Conservation (phyloP, 1,284 basidiomycete species). For the Fomitopsis pinicola region DNA sequence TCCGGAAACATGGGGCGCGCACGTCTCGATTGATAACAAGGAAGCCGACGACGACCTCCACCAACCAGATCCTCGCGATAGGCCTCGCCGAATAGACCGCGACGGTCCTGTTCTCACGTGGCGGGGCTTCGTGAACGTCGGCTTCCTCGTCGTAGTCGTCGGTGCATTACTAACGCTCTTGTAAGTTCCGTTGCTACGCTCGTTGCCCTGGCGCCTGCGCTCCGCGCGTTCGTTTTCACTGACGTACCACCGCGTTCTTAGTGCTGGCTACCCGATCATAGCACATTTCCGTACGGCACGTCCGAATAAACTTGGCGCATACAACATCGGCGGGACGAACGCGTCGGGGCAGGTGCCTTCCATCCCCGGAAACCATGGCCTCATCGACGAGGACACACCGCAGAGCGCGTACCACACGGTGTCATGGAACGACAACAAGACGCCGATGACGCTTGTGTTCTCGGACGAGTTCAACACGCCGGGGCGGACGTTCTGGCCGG, state of each 20-base stretch:
- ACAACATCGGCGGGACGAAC: constrained; percentile 53
- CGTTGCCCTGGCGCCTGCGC: not conserved
- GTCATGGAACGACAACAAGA: constrained; percentile 34
- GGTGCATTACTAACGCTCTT: constrained; percentile 33
- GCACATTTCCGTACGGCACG: constrained; percentile 31
- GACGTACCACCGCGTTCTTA: constrained; percentile 2
- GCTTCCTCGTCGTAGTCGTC: constrained; percentile 26
- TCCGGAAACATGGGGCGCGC: constrained; percentile 24
- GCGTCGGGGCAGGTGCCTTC: constrained; percentile 40
- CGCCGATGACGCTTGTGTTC: constrained; percentile 50
- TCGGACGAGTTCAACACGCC: constrained; percentile 67
- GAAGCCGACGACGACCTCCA: constrained; percentile 33
- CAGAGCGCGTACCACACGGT: constrained; percentile 34
- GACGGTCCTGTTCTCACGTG: constrained; percentile 25
- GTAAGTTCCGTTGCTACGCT: constrained; percentile 20
- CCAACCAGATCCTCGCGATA: constrained; percentile 25
- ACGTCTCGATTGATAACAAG: constrained; percentile 27
- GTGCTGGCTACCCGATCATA: constrained; percentile 52
- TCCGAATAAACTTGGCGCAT: constrained; percentile 31
- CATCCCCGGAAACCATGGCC: constrained; percentile 33
- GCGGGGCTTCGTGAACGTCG: constrained; percentile 30
- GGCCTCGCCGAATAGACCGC: constrained; percentile 13
- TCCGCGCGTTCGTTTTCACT: not conserved
- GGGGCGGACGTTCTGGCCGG: constrained; percentile 51
- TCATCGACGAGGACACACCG: constrained; percentile 54